phyloP scores from a whole-genome alignment of 2,329 filamentous ascomycete species.

The Claviceps arundinis region DNA sequence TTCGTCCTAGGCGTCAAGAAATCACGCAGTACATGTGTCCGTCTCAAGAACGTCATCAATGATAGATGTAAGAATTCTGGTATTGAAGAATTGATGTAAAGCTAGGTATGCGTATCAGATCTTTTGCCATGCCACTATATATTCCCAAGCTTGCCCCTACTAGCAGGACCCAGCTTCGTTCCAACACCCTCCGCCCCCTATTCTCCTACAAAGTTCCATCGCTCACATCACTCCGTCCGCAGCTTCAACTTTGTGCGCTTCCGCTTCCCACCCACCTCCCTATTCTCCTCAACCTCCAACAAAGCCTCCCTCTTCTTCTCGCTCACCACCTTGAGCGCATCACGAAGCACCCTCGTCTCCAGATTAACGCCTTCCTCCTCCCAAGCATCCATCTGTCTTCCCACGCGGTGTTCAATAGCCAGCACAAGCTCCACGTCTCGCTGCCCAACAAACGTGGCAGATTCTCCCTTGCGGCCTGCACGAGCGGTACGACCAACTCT shows the following conservation, averaged over 20 bases:
- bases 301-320: slow-evolving; percentile 90
- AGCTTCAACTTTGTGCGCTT: slow-evolving; percentile 49
- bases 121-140: no score
- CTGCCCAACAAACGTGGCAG: slow-evolving; percentile 83
- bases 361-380: slow-evolving; percentile 83
- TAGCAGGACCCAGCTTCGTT: no score
- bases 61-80: no score
- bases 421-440: slow-evolving; percentile 83
- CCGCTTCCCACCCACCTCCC: slow-evolving; percentile 80
- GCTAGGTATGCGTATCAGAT: no score
- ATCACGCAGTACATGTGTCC: no score
- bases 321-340: slow-evolving; percentile 78
- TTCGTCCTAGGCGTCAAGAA: no score
- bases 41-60: no score
- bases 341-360: slow-evolving; percentile 76
- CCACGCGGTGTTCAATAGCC: slow-evolving; percentile 76
- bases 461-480: slow-evolving; percentile 71
- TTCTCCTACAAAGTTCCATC: no score
- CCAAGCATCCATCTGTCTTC: slow-evolving; percentile 70
- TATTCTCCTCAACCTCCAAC: slow-evolving; percentile 81
- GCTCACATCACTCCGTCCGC: slow-evolving; percentile 15
- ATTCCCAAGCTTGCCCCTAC: no score
- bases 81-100: no score
- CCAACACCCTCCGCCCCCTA: background rate
- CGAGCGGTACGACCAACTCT: slow-evolving; percentile 88